Percentiles rank a stretch among this genome's conserved stretches.
Conservation (phyloP, 345 rosid genomes). For the Odontarrhena argentea region DNA sequence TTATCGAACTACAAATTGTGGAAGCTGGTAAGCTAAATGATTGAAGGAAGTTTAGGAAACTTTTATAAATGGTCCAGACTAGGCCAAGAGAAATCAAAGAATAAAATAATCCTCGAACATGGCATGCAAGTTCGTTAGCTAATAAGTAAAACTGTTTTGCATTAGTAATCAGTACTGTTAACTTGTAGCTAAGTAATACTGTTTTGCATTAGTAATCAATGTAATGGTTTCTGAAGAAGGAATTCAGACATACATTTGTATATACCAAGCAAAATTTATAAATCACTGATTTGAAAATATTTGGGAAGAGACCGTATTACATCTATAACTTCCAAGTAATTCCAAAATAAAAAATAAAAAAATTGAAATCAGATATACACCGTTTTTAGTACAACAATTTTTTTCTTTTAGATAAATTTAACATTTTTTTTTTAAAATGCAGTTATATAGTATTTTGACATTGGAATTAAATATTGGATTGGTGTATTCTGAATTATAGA, state of each 20-base stretch:
- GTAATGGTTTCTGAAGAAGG: neutral
- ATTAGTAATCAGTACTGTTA: no score
- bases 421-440: no score
- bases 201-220: no score
- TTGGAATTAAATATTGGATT: neutral
- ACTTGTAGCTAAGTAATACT: neutral
- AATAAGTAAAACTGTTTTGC: neutral
- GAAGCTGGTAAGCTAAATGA: slow-evolving; percentile 11
- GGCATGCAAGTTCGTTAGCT: neutral
- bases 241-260: no score
- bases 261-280: no score
- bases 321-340: no score
- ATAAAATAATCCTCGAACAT: neutral
- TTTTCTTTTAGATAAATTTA: no score
- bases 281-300: no score
- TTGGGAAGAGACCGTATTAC: neutral
- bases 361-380: no score
- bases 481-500: slow-evolving; percentile 1
- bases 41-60: neutral
- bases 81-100: neutral
- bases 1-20: neutral
- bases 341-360: no score
- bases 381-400: no score
- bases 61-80: neutral
- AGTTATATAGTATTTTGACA: neutral